Evolutionary conservation across 148 eudicot genomes (phyloP), one percentile per base, ranked within the genome.

Genomic region (Selenicereus undatus): DNA sequence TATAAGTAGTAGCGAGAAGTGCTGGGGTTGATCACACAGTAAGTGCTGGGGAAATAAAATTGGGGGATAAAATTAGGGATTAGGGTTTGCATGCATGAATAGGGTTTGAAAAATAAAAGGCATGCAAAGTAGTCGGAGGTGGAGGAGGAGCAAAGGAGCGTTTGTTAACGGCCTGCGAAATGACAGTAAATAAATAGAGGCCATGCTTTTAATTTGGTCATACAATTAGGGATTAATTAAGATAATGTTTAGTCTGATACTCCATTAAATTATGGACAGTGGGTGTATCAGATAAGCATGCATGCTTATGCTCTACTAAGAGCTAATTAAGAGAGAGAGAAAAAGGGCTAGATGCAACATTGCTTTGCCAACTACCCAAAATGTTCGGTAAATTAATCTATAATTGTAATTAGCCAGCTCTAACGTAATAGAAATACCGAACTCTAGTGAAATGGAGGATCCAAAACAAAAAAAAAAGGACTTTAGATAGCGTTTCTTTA

Each of bases 1-100:
- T 29, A 39, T 60, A 56, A 79, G 74, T 65, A 78, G 81, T 77
- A 84, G 79, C 86, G 76, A 84, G 22, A 81, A 77, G 71, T 66
- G 18, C 71, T 84, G 86, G 77, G 58, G 69, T 35, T 71, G 79
- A 70, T 93, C 97, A 93, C 92, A 90, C 97, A 76, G 43, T 85
- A 81, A 82, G 89, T 85, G 93, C 92, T 81, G 70, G 39, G 64
- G 64, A 83, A 84, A 83, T 86, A 84, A 83, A 82, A 85, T 80
- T 86, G 83, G 84, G 70, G 17, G 35, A 78, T 48, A 75, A 69
- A 51, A 65, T 11, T 14, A 32, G 35, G 16, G 32, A 76, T 52
- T 52, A 71, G 58, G 74, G 64, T 68, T 74, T 88, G 94, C 90
- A 89, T 89, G 95, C 90, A 81, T 79, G 52, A 48, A 48, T 10